Evolutionary conservation across 306 rosid species (phyloP), one percentile per base, ranked within the genome.

Genomic region (Acmispon strigosus): DNA sequence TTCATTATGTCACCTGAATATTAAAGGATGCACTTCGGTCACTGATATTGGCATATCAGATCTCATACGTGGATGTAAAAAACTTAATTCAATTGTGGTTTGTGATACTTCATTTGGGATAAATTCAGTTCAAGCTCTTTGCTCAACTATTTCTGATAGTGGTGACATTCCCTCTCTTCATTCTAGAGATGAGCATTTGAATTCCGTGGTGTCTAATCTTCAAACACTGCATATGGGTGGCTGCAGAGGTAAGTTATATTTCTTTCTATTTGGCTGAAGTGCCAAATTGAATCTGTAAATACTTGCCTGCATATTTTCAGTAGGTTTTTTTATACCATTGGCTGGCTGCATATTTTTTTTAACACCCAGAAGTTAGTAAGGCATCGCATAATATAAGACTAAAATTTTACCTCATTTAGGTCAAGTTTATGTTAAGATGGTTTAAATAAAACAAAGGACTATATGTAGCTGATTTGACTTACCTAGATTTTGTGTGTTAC

Each of bases 41-140:
- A 81, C 97, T 42, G 97, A 91, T 76, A 75, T 39, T 73, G 92
- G 96, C 70, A 79, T 91, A 72, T 84, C 96, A 60, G 70, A 77
- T 65, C 79, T 91, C 78, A 66, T 91, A 37, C 0, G 10, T 75
- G 72, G 61, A 50, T 82, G 90, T 72, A 58, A 9, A 73, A 83
- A 81, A 72, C 82, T 91, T 52, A 75, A 74, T 53, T 85, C 92
- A 12, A 78, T 91, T 74, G 76, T 85, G 78, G 86, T 64, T 47
- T 88, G 88, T 56, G 82, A 85, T 66, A 91, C 97, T 68, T 78
- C 86, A 78, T 91, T 91, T 75, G 96, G 96, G 78, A 53, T 69
- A 64, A 80, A 80, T 73, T 86, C 96, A 37, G 86, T 84, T 59
- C 76, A 72, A 80, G 92, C 89, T 65, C 89, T 91, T 62, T 86